Evolutionary conservation across 176 grass and related monocot genomes (phyloP).

Genomic region (Zea luxurians): DNA sequence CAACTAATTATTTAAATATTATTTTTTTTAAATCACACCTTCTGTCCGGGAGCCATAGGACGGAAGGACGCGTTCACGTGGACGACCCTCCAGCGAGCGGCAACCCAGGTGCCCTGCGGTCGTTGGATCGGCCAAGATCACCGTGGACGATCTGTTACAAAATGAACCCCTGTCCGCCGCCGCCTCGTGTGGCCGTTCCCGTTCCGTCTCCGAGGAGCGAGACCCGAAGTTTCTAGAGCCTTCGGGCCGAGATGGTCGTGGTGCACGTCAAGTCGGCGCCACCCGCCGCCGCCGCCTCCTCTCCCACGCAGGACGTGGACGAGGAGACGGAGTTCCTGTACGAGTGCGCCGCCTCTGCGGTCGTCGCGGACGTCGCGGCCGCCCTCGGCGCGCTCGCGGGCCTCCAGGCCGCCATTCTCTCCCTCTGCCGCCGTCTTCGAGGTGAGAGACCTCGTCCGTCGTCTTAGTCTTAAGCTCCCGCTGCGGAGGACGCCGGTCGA

Average conservation of each 20-base stretch:
- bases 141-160: too few relatives aligned
- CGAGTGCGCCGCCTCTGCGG: conserved; percentile 37
- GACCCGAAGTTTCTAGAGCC: conserved; percentile 5
- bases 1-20: too few relatives aligned
- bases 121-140: too few relatives aligned
- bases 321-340: conserved; percentile 47
- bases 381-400: conserved; percentile 36
- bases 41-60: too few relatives aligned
- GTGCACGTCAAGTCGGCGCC: conserved; percentile 34
- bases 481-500: background rate
- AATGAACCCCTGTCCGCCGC: too few relatives aligned
- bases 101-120: too few relatives aligned
- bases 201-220: background rate
- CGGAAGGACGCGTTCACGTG: too few relatives aligned
- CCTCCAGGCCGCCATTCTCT: conserved; percentile 41
- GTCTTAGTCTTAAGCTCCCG: background rate
- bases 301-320: background rate
- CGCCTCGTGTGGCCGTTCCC: background rate
- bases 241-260: conserved; percentile 38
- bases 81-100: too few relatives aligned
- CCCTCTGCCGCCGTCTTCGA: conserved; percentile 39
- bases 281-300: background rate
- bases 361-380: conserved; percentile 45
- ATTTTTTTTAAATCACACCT: too few relatives aligned
- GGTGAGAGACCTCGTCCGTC: background rate